Conservation (phyloP, 306 rosid genomes). For the apple (Malus domestica) region ASM211411v1 NC_041799.1:29736501-29737000, state of each 20-base stretch:
- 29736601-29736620: background rate
- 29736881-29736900: too few relatives aligned
- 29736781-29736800: slow-evolving; percentile 14
- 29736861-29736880: background rate
- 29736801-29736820: slow-evolving; percentile 15
- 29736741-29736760: slow-evolving; percentile 12
- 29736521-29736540: slow-evolving; percentile 12
- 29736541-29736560: slow-evolving; percentile 12
- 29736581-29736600: background rate
- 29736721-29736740: slow-evolving; percentile 3
- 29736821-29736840: background rate
- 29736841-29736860: background rate
- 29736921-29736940: too few relatives aligned
- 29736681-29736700: background rate
- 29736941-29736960: too few relatives aligned
- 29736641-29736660: background rate
- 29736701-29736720: background rate
- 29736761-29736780: slow-evolving; percentile 32
- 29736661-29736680: background rate
- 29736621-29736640: background rate
- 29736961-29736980: too few relatives aligned
- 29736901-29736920: too few relatives aligned
- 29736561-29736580: slow-evolving; percentile 9
- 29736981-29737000: too few relatives aligned
- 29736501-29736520: slow-evolving; percentile 26